Conservation (phyloP, 139 green algal genomes). For the Tetradesmus lagerheimii region DNA sequence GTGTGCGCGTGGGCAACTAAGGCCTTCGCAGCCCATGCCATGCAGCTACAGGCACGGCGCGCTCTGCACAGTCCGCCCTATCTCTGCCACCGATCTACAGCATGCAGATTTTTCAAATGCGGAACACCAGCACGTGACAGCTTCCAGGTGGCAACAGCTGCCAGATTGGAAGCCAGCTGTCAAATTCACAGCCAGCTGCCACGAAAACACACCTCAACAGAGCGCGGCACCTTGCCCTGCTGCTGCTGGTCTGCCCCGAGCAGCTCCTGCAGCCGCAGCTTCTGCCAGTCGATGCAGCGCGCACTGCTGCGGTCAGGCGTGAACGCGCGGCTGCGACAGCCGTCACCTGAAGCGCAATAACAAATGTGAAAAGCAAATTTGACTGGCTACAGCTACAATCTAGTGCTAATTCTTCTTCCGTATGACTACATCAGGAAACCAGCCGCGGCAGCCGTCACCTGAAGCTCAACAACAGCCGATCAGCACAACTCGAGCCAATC, state of each 20-base stretch:
- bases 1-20: too few relatives aligned
- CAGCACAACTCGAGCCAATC: too few relatives aligned
- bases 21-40: too few relatives aligned
- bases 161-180: too few relatives aligned
- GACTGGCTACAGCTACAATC: neutral
- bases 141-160: too few relatives aligned
- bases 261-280: slow-evolving; percentile 82
- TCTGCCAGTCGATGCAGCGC: slow-evolving; percentile 86
- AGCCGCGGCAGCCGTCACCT: neutral
- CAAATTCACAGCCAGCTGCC: neutral
- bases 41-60: too few relatives aligned
- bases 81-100: too few relatives aligned
- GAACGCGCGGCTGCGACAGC: slow-evolving; percentile 84
- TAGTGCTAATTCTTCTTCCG: too few relatives aligned
- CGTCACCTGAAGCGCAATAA: slow-evolving; percentile 40
- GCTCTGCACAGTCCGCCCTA: too few relatives aligned
- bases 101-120: too few relatives aligned
- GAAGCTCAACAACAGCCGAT: too few relatives aligned
- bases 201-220: slow-evolving; percentile 36
- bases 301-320: slow-evolving; percentile 58
- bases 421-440: neutral
- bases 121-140: too few relatives aligned
- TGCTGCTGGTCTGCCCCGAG: slow-evolving; percentile 52
- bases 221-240: slow-evolving; percentile 66
- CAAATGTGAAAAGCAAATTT: neutral